phyloP scores from a whole-genome alignment of 768 basidiomycete genomes.

The Fibroporia radiculosa region DNA sequence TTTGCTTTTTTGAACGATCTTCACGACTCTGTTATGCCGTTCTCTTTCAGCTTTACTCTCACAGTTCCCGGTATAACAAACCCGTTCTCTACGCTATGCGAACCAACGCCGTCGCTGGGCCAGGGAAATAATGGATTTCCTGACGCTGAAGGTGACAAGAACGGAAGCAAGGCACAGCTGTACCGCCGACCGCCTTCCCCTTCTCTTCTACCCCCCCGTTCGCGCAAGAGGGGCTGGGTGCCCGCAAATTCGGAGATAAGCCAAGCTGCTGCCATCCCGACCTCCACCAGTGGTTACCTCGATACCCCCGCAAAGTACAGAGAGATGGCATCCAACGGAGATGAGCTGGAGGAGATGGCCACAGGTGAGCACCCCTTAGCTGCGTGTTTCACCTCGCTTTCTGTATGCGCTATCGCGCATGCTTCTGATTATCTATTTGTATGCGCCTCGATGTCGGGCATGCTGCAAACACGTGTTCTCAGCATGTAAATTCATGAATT shows the following conservation, averaged over 20 bases:
- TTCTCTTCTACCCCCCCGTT: constrained; percentile 35
- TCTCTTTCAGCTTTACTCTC: constrained; percentile 69
- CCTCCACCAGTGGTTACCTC: constrained; percentile 57
- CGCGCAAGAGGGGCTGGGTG: constrained; percentile 68
- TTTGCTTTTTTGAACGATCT: neutral
- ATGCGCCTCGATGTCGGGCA: constrained; percentile 2
- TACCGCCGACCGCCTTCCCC: constrained; percentile 22
- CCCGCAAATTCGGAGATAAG: constrained; percentile 53
- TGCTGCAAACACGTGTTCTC: constrained; percentile 5
- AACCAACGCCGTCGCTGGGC: constrained; percentile 9
- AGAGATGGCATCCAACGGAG: constrained; percentile 24
- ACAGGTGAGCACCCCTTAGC: constrained; percentile 29
- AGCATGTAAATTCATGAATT: constrained; percentile 28
- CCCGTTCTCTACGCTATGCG: constrained; percentile 40
- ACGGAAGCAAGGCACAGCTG: constrained; percentile 12
- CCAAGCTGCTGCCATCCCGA: constrained; percentile 40
- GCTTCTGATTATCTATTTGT: neutral
- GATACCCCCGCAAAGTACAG: constrained; percentile 63
- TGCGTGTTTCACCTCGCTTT: neutral
- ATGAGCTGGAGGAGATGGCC: constrained; percentile 39
- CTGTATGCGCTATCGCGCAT: neutral
- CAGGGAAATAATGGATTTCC: constrained; percentile 15
- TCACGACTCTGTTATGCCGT: constrained; percentile 23
- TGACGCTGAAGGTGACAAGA: constrained; percentile 18
- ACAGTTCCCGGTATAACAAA: constrained; percentile 58